phyloP scores from a whole-genome alignment of 345 rosid genomes.

The Gossypium herbaceum region DNA sequence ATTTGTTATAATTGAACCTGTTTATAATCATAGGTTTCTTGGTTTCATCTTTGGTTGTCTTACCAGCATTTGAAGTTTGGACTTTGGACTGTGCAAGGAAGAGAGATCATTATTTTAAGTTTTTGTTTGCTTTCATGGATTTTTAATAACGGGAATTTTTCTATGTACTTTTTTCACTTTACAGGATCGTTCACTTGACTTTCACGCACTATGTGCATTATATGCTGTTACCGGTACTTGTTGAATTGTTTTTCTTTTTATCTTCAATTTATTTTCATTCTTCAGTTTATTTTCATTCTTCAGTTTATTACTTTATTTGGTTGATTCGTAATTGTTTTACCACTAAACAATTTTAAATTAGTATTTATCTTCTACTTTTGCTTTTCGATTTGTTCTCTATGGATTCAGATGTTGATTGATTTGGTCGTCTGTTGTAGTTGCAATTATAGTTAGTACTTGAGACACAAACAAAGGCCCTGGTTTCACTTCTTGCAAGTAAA shows the following conservation, averaged over 20 bases:
- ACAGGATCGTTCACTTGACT: conserved; percentile 99
- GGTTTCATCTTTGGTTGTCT: not conserved
- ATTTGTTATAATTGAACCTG: not conserved
- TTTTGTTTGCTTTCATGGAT: not conserved
- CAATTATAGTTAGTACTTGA: not conserved
- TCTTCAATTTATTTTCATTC: not conserved
- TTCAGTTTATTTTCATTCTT: not conserved
- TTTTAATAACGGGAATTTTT: not conserved
- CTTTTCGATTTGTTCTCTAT: not conserved
- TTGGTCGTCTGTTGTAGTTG: not conserved
- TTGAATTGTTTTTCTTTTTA: not conserved
- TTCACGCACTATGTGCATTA: conserved; percentile 71
- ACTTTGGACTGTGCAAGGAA: not conserved
- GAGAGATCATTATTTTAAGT: not conserved
- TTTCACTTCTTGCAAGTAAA: not conserved
- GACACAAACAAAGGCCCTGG: not conserved
- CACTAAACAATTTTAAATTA: not conserved
- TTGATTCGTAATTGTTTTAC: not conserved
- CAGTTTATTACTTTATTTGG: not conserved
- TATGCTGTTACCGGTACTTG: conserved; percentile 93
- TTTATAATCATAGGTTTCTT: not conserved
- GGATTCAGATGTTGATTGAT: not conserved
- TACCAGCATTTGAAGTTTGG: not conserved
- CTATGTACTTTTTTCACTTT: conserved; percentile 21
- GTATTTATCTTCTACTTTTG: not conserved